phyloP scores from a whole-genome alignment of 257 asterid genomes.

The Ophiorrhiza pumila region DNA sequence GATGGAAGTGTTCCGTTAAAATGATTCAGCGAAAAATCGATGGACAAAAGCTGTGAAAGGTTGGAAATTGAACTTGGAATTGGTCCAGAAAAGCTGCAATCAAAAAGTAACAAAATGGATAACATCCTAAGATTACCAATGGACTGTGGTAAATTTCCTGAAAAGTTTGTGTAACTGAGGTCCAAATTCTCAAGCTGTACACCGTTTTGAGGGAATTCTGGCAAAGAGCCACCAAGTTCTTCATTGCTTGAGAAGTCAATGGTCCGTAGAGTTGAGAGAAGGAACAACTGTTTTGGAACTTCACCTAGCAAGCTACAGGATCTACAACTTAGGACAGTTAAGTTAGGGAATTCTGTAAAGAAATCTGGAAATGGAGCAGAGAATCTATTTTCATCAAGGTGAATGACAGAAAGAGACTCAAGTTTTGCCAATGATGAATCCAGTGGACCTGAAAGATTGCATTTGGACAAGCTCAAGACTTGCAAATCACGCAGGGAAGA shows the following conservation, averaged over 20 bases:
- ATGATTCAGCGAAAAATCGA: slow-evolving; percentile 38
- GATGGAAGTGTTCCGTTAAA: slow-evolving; percentile 47
- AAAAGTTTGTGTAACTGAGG: slow-evolving; percentile 39
- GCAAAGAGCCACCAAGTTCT: slow-evolving; percentile 49
- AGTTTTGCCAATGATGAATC: slow-evolving; percentile 36
- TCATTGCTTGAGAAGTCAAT: slow-evolving; percentile 41
- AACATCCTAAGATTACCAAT: slow-evolving; percentile 42
- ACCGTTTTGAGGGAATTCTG: slow-evolving; percentile 45
- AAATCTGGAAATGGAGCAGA: slow-evolving; percentile 38
- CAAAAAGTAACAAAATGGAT: slow-evolving; percentile 31
- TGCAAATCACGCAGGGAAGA: slow-evolving; percentile 33
- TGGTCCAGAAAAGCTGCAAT: slow-evolving; percentile 42
- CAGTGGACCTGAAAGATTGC: slow-evolving; percentile 30
- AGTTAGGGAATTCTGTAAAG: slow-evolving; percentile 38
- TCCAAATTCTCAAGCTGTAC: slow-evolving; percentile 37
- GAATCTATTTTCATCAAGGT: slow-evolving; percentile 37
- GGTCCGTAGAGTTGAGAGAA: slow-evolving; percentile 30
- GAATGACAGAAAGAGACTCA: slow-evolving; percentile 36
- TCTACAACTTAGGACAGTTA: slow-evolving; percentile 31
- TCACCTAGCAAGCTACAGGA: slow-evolving; percentile 37
- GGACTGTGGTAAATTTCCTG: slow-evolving; percentile 48
- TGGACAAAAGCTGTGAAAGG: slow-evolving; percentile 35
- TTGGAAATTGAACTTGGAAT: slow-evolving; percentile 46
- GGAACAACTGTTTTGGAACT: slow-evolving; percentile 43
- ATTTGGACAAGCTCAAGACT: slow-evolving; percentile 29